These are phyloP conservation scores for Trichoderma polysporum DNA, from an alignment of 2,329 filamentous ascomycete species.

Conservation along the genomic window DNA sequence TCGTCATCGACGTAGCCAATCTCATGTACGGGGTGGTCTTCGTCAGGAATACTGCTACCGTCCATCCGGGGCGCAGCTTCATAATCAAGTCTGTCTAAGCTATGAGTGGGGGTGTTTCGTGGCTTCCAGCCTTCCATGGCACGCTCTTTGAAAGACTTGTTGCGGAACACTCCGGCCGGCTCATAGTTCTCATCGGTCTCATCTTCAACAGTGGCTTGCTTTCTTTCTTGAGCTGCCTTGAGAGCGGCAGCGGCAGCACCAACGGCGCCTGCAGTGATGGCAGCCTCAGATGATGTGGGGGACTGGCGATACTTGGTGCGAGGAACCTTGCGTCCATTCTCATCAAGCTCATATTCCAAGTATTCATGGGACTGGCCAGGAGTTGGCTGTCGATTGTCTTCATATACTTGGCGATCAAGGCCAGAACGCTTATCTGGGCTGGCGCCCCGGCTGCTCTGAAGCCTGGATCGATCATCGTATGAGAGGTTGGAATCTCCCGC, in stretches of 20 bases:
- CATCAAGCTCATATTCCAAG: constrained; percentile 57
- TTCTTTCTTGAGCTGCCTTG: constrained; percentile 50
- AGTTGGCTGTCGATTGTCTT: constrained; percentile 43
- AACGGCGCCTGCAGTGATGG: constrained; percentile 57
- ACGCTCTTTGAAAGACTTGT: constrained; percentile 66
- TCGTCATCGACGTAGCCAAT: constrained; percentile 69
- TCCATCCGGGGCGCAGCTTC: constrained; percentile 57
- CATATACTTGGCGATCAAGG: constrained; percentile 39
- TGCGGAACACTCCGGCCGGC: constrained; percentile 54
- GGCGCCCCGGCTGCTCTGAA: constrained; percentile 35
- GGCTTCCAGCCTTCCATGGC: constrained; percentile 57
- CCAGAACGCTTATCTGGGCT: constrained; percentile 45
- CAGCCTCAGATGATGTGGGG: constrained; percentile 57
- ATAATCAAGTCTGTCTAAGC: constrained; percentile 56
- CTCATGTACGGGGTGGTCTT: constrained; percentile 72
- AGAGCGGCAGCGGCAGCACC: constrained; percentile 53
- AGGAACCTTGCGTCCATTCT: constrained; percentile 57
- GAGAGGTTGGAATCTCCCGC: constrained; percentile 40
- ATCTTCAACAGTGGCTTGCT: constrained; percentile 39
- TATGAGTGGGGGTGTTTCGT: constrained; percentile 57
- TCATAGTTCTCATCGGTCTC: constrained; percentile 41
- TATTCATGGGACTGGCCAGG: constrained; percentile 48
- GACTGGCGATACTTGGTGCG: constrained; percentile 47
- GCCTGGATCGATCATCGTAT: constrained; percentile 34
- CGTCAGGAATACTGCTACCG: constrained; percentile 67